Percentiles rank a stretch among this genome's conserved stretches.
Conservation (phyloP, 2,329 filamentous ascomycete genomes). For the Fusarium mexicanum region DNA sequence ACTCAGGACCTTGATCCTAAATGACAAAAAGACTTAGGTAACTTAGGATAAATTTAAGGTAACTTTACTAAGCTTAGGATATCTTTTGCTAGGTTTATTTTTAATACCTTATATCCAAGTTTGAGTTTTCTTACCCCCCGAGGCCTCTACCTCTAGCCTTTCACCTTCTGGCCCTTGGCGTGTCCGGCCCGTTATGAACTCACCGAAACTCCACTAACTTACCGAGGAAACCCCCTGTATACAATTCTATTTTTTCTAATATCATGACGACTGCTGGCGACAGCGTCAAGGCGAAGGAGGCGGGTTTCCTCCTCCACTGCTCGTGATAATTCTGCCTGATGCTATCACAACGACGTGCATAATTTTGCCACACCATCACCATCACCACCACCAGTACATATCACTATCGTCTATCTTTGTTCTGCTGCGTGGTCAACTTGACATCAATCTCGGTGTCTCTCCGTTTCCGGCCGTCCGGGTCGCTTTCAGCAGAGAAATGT, state of each 20-base stretch:
- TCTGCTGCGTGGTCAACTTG: not conserved
- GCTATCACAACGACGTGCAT: constrained; percentile 5
- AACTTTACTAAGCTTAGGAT: too few relatives aligned
- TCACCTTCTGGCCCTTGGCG: constrained; percentile 19
- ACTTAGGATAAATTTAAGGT: too few relatives aligned
- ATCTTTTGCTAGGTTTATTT: too few relatives aligned
- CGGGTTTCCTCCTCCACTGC: constrained; percentile 9
- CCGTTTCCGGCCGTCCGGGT: constrained; percentile 39
- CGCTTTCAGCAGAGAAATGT: not conserved
- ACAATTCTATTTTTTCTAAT: not conserved
- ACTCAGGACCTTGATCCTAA: too few relatives aligned
- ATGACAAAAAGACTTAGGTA: too few relatives aligned
- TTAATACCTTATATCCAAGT: too few relatives aligned
- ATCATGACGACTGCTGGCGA: constrained; percentile 15
- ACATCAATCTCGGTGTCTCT: constrained; percentile 32
- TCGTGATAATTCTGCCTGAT: not conserved
- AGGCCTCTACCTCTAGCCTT: not conserved
- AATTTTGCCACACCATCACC: not conserved
- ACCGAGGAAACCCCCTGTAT: constrained; percentile 24
- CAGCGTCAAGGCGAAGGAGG: constrained; percentile 11
- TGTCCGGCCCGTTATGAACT: constrained; percentile 14
- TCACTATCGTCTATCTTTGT: not conserved
- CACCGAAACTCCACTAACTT: constrained; percentile 22
- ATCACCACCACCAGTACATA: not conserved
- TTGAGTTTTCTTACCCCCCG: too few relatives aligned